Evolutionary conservation across 495 filamentous ascomycete genomes (phyloP).

Genomic region (Hypoxylon intermedium): DNA sequence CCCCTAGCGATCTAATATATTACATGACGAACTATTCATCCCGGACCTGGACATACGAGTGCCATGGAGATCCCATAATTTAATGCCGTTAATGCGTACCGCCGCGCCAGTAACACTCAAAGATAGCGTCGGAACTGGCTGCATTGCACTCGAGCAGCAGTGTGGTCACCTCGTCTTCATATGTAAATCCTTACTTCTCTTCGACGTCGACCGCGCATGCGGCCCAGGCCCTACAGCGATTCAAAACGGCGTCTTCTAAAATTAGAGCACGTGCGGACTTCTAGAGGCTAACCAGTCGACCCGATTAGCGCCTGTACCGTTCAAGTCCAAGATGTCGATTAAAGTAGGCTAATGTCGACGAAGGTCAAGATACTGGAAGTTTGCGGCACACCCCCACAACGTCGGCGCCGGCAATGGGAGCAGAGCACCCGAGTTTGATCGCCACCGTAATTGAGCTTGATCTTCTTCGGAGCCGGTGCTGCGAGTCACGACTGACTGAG

Average conservation of each 20-base stretch:
- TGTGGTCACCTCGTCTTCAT: too few relatives aligned
- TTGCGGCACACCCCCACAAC: background rate
- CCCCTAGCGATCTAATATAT: slow-evolving; percentile 30
- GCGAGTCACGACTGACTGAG: background rate
- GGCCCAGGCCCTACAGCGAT: too few relatives aligned
- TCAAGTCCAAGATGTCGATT: too few relatives aligned
- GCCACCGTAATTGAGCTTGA: slow-evolving; percentile 11
- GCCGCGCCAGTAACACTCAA: background rate
- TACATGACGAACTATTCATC: slow-evolving; percentile 27
- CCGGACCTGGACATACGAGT: slow-evolving; percentile 3
- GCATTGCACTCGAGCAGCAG: too few relatives aligned
- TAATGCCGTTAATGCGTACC: slow-evolving; percentile 27
- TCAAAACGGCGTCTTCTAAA: too few relatives aligned
- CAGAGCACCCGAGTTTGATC: slow-evolving; percentile 19
- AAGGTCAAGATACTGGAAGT: background rate
- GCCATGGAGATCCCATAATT: slow-evolving; percentile 17
- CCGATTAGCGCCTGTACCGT: too few relatives aligned
- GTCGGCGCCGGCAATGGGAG: slow-evolving; percentile 1
- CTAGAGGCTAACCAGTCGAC: background rate
- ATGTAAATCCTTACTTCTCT: too few relatives aligned
- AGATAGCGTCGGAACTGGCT: background rate
- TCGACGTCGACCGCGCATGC: too few relatives aligned
- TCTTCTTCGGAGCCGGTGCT: background rate
- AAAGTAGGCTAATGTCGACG: too few relatives aligned
- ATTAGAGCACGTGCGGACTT: too few relatives aligned